These are phyloP conservation scores for Dactylorhiza incarnata DNA, from an alignment of 106 monocot species.

Conservation along the genomic window DNA sequence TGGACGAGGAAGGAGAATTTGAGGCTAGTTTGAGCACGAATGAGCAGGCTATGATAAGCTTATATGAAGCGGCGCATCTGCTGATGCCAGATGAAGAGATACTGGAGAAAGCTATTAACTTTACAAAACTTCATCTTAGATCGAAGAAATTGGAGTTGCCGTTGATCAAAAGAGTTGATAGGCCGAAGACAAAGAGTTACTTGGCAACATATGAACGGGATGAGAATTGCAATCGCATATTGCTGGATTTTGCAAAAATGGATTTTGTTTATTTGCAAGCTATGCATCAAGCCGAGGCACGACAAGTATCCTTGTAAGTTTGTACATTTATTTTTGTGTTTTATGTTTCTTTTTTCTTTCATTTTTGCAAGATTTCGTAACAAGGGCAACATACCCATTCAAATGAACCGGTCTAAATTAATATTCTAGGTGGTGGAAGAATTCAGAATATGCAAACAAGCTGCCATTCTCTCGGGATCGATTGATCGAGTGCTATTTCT, in stretches of 20 bases:
- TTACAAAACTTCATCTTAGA: not conserved
- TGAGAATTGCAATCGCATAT: not conserved
- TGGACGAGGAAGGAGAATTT: slow-evolving; percentile 15
- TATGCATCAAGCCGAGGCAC: not conserved
- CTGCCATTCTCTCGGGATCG: slow-evolving; percentile 22
- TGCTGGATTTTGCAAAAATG: slow-evolving; percentile 8
- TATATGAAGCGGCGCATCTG: slow-evolving; percentile 18
- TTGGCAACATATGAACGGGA: not conserved
- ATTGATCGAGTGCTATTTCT: slow-evolving; percentile 22
- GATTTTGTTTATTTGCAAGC: slow-evolving; percentile 11
- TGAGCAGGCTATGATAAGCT: slow-evolving; percentile 5
- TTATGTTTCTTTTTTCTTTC: not conserved
- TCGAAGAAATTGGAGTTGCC: not conserved
- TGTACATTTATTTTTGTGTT: not conserved
- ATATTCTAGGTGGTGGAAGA: slow-evolving; percentile 20
- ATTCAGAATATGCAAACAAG: slow-evolving; percentile 6
- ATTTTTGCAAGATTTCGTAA: not conserved
- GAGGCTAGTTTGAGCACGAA: slow-evolving; percentile 12
- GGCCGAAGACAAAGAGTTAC: not conserved
- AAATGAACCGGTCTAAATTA: not conserved
- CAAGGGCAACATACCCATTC: too few species aligned
- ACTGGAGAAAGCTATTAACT: slow-evolving; percentile 17
- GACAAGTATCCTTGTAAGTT: not conserved
- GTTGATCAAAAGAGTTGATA: not conserved
- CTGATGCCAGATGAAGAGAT: slow-evolving; percentile 15